A percentile compares a stretch with the other conserved stretches of the same genome.
These are phyloP conservation scores for Xerocomellus chrysenteron DNA, from an alignment of 768 basidiomycete genomes.

Conservation along the genomic window DNA sequence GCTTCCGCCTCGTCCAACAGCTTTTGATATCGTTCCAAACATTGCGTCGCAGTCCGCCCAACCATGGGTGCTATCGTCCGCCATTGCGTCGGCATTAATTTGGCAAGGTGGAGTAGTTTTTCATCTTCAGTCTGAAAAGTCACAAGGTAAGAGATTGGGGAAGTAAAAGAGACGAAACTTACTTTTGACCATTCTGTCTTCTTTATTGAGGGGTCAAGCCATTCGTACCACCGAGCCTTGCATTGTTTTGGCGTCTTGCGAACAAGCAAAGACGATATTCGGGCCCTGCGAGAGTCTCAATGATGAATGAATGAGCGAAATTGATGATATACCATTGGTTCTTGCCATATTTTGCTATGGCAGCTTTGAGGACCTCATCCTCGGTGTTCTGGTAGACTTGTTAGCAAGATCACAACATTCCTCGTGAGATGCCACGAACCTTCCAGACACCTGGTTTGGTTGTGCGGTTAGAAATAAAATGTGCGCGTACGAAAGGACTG, in stretches of 20 bases:
- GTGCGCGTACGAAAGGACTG: not conserved
- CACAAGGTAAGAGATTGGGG: not conserved
- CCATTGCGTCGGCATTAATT: constrained; percentile 99
- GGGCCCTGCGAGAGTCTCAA: constrained; percentile 60
- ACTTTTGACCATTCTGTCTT: constrained; percentile 99
- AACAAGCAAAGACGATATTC: constrained; percentile 95
- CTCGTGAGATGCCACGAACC: constrained; percentile 39
- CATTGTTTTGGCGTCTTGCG: constrained; percentile 99
- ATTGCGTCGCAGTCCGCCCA: constrained; percentile 96
- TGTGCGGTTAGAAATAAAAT: constrained; percentile 4
- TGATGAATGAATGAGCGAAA: not conserved
- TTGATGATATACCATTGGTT: constrained; percentile 72
- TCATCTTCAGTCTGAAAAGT: constrained; percentile 86
- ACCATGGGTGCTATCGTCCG: constrained; percentile 98
- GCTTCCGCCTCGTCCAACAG: constrained; percentile 95
- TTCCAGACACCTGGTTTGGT: constrained; percentile 71
- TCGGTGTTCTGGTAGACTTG: constrained; percentile 71
- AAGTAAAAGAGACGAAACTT: constrained; percentile 9
- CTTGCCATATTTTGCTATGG: constrained; percentile 96
- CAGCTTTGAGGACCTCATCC: constrained; percentile 98
- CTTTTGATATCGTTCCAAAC: constrained; percentile 97
- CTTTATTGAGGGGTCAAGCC: constrained; percentile 99
- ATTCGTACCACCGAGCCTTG: constrained; percentile 99
- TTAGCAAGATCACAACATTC: not conserved
- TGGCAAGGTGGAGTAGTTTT: constrained; percentile 95